Percentiles rank a stretch among this genome's conserved stretches.
Evolutionary conservation across 176 grass and related monocot species (phyloP).

Genomic region (Aegilops bicornis): DNA sequence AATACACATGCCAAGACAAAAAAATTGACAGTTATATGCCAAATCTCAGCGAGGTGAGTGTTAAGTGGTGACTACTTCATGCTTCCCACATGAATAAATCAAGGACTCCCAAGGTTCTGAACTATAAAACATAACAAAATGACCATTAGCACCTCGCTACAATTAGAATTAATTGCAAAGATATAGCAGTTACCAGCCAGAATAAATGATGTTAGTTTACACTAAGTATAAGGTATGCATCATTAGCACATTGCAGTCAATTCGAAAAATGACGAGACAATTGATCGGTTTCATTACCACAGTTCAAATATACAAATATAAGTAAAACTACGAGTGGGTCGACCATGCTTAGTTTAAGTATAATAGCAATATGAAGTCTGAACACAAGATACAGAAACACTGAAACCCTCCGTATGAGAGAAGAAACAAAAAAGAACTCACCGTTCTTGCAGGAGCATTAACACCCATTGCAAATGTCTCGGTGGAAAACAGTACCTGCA

Average conservation of each 20-base stretch:
- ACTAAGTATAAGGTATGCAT: background rate
- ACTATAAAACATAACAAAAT: background rate
- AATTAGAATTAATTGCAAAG: background rate
- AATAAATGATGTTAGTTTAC: conserved; percentile 10
- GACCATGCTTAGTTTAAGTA: background rate
- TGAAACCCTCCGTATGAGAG: conserved; percentile 10
- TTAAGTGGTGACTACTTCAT: background rate
- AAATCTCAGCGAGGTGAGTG: background rate
- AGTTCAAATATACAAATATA: conserved; percentile 9
- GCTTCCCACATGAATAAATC: background rate
- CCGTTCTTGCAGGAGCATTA: conserved; percentile 94
- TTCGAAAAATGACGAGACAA: background rate
- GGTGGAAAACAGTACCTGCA: conserved; percentile 91
- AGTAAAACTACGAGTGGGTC: background rate
- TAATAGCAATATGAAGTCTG: background rate
- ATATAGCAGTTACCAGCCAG: background rate
- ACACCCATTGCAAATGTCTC: conserved; percentile 99
- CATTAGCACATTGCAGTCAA: background rate
- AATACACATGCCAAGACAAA: conserved; percentile 17
- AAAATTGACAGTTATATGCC: background rate
- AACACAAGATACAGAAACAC: conserved; percentile 6
- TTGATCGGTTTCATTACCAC: background rate
- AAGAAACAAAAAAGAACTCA: conserved; percentile 40
- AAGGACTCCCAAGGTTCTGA: background rate
- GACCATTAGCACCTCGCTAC: background rate